Percentiles rank a stretch among this genome's conserved stretches.
Conservation (phyloP, 192 early-diverging fungal genomes). For the Phlyctochytrium bullatum region DNA sequence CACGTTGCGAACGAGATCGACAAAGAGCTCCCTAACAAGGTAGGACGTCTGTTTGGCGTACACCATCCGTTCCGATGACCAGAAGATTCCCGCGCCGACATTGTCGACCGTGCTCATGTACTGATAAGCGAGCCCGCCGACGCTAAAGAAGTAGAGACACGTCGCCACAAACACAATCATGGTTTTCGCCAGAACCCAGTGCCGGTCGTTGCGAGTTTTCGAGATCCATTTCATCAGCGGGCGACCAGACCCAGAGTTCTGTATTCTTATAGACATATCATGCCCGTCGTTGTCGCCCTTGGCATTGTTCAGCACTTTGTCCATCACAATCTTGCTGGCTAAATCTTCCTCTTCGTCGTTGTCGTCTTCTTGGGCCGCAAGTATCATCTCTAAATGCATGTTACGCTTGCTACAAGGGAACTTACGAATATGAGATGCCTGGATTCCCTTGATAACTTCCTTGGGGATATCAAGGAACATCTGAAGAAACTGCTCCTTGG, state of each 20-base stretch:
- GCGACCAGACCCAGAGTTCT: not conserved
- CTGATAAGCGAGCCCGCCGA: slow-evolving; percentile 3
- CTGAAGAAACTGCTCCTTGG: not conserved
- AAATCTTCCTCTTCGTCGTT: slow-evolving; percentile 22
- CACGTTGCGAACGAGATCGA: not conserved
- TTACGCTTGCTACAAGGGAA: not conserved
- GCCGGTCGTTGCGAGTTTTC: slow-evolving; percentile 12
- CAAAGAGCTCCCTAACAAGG: not conserved
- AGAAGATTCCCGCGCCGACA: slow-evolving; percentile 12
- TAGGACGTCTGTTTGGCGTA: slow-evolving; percentile 4
- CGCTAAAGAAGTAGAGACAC: slow-evolving; percentile 25
- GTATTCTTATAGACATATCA: not conserved
- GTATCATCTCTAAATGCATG: not conserved
- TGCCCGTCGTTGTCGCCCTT: not conserved
- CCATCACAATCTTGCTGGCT: not conserved
- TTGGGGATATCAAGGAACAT: slow-evolving; percentile 44
- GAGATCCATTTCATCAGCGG: not conserved
- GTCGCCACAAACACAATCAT: slow-evolving; percentile 8
- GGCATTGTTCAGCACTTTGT: not conserved
- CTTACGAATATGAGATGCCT: slow-evolving; percentile 33
- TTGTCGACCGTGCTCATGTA: not conserved
- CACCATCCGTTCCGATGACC: slow-evolving; percentile 12
- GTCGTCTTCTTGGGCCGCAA: slow-evolving; percentile 24
- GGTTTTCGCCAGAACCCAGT: slow-evolving; percentile 21
- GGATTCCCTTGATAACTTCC: slow-evolving; percentile 42